Conservation (phyloP, 2,329 filamentous ascomycete species). For the Podosphaera leucotricha region DNA sequence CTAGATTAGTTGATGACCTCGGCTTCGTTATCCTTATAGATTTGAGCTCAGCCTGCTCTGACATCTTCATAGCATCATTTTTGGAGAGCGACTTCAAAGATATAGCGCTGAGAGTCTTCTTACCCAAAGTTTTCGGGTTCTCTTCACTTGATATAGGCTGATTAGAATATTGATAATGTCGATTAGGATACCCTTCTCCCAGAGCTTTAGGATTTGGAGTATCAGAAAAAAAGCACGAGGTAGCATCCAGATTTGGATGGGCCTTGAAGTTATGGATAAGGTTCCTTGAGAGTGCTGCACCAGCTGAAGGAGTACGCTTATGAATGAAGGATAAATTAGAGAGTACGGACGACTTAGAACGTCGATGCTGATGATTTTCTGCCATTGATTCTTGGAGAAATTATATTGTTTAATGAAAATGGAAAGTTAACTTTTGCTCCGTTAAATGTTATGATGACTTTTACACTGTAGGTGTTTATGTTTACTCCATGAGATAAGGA, state of each 20-base stretch:
- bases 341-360: constrained; percentile 14
- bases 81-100: constrained; percentile 21
- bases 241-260: constrained; percentile 9
- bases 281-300: constrained; percentile 8
- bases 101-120: constrained; percentile 21
- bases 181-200: constrained; percentile 33
- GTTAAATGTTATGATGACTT: too few species aligned
- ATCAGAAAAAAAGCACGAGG: constrained; percentile 17
- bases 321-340: constrained; percentile 14
- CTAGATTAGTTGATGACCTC: constrained; percentile 68
- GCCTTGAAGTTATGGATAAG: constrained; percentile 6
- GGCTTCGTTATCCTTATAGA: constrained; percentile 47
- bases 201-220: constrained; percentile 22
- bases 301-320: constrained; percentile 13
- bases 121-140: constrained; percentile 19
- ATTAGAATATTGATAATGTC: constrained; percentile 18
- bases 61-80: constrained; percentile 16
- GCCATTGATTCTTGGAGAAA: not conserved
- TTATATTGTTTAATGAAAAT: too few species aligned
- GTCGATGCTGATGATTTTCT: constrained; percentile 11
- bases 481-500: too few species aligned
- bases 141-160: not conserved
- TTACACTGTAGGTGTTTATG: too few species aligned
- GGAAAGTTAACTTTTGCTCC: too few species aligned
- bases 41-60: constrained; percentile 21